phyloP scores from a whole-genome alignment of 345 rosid species.

The Nasturtium officinale region DNA sequence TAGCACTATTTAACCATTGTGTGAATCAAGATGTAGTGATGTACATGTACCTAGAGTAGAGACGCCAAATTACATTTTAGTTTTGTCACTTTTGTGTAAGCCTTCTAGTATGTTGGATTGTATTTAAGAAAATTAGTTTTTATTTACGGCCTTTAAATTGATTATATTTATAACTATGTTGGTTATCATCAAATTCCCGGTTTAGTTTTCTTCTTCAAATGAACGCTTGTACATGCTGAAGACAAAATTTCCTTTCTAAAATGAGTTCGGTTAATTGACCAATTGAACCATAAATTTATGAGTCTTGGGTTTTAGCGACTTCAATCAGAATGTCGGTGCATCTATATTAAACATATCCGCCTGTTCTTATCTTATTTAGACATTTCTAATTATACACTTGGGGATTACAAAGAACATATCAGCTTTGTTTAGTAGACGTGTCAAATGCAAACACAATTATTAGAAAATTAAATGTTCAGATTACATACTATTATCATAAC shows the following conservation, averaged over 20 bases:
- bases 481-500: conserved; percentile 11
- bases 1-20: conserved; percentile 8
- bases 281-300: not conserved
- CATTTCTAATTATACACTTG: not conserved
- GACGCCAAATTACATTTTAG: no score
- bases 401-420: not conserved
- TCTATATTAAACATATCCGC: not conserved
- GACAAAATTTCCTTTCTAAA: not conserved
- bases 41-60: no score
- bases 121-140: no score
- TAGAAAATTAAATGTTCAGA: not conserved
- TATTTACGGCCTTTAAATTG: no score
- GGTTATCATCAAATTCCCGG: not conserved
- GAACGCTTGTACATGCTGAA: not conserved
- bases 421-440: conserved; percentile 1
- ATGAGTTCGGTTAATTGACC: not conserved
- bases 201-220: not conserved
- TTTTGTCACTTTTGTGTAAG: no score
- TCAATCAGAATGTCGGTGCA: not conserved
- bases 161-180: not conserved
- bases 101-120: no score
- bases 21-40: no score
- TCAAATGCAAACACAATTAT: not conserved
- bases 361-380: not conserved
- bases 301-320: not conserved